Base-by-base conservation (phyloP, 106 monocot species). In the Platanthera zijinensis region DNA sequence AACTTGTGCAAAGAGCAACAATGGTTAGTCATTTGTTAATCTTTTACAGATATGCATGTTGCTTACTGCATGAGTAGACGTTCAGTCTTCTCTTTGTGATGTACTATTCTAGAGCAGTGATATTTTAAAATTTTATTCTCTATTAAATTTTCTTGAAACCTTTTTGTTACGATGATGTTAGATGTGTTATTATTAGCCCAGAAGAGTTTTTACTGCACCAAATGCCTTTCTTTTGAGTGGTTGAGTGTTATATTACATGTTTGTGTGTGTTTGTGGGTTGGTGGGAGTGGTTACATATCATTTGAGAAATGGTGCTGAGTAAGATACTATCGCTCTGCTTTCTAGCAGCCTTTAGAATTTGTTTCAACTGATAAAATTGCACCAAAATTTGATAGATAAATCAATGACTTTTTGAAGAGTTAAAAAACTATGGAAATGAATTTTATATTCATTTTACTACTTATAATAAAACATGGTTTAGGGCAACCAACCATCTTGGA, bases 1-100 rank as follows among this genome's bases (percentile, higher is more conserved):
- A 92, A 0, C 10, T 0, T 19, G 81, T 92, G 86, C 87, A 88
- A 75, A 82, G 79, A 57, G 91, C 78, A 81, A 72, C 80, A 51
- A 22, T 73, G 89, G 95, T 95, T 48, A 49, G 83, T 18, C 52
- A 15, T 78, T 77, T 78, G 48, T 63, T 48, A 68, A 6, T 66
- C 11, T 59, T 10, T 57, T 80, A 66, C 30, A 30, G 10, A 0
- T 5, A 66, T 8, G 2, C 11, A 19, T 22, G 32, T 57, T 56
- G n/a, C 21, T 8, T 45, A 52, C 46, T 49, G 66, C 32, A 30
- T 66, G 32, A 30, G 9, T 12, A 32, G 30, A 66, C 32, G 12
- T 66, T 30, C 32, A 66, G 11, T 19, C 10, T 66, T 30, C 2
- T 32, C 10, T 19, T 66, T 66, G 18, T 30, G 32, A 66, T 30